Conservation (phyloP, 257 asterid species). For the Marsdenia floribunda region DNA sequence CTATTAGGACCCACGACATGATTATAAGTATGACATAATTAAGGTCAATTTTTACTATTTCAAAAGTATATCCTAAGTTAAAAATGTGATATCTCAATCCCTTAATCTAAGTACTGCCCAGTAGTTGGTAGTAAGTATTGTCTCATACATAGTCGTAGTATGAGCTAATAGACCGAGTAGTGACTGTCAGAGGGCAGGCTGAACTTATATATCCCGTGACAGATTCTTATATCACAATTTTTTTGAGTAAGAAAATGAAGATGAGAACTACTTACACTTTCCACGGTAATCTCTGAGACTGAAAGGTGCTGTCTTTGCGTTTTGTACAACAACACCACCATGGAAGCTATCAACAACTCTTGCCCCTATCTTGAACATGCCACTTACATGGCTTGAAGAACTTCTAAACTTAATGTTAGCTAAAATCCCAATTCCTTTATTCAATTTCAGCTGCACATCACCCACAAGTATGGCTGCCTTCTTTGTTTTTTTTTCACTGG, state of each 20-base stretch:
- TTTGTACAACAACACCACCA: constrained; percentile 20
- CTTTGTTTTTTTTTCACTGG: not conserved
- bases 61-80: too few relatives aligned
- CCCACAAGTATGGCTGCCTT: constrained; percentile 32
- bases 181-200: too few relatives aligned
- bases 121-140: too few relatives aligned
- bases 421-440: constrained; percentile 31
- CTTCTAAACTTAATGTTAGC: constrained; percentile 29
- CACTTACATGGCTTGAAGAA: constrained; percentile 12
- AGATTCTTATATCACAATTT: too few relatives aligned
- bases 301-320: constrained; percentile 39
- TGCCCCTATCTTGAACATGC: constrained; percentile 37
- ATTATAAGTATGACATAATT: too few relatives aligned
- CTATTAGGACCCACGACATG: too few relatives aligned
- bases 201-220: too few relatives aligned
- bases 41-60: too few relatives aligned
- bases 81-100: too few relatives aligned
- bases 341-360: constrained; percentile 13
- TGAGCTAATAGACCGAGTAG: too few relatives aligned
- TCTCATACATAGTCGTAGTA: too few relatives aligned
- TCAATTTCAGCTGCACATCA: constrained; percentile 21
- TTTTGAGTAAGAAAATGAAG: not conserved
- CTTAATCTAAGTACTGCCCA: too few relatives aligned
- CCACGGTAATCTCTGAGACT: constrained; percentile 30
- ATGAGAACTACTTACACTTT: constrained; percentile 28